Base-by-base conservation (phyloP, 2,329 filamentous ascomycete species). In the Huntiella bhutanensis region DNA sequence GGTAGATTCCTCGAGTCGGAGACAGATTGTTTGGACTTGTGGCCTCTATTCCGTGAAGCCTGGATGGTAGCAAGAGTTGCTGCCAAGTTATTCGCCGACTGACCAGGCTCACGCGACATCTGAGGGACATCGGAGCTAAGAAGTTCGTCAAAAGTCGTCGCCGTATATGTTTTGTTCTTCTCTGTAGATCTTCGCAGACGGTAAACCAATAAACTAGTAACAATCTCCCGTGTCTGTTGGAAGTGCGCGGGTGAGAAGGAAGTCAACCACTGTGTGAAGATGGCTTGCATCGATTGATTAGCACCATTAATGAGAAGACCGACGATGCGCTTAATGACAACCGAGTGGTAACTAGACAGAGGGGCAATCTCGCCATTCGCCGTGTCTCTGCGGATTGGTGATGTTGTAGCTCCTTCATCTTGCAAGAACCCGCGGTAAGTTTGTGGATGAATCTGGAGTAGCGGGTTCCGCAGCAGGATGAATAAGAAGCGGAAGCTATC, bases 301-400 rank as follows among this genome's bases (percentile, higher is more conserved):
- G 83, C 71, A 10, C 82, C 67, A 58, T 92, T 84, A 1, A 84
- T 80, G 17, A 93, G 57, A 7, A 94, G 64, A 1, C 87, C 87
- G 19, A 93, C 60, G 35, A 92, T 77, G 34, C 87, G 75, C 59
- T 94, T 94, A 54, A 92, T 74, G 45, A 94, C 80, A 4, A 80
- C 81, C 2, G 82, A 86, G 60, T 93, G 82, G 49, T 82, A 75
- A 1, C 78, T 79, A 13, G 17, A 41, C 22, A 49, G 32, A 6
- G 48, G 48, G 8, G 41, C 37, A 19, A 49, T 49, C 19, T 35
- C 40, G 13, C 48, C 48, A 35, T 46, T 41, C 22, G 22, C 22
- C 22, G 22, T 28, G 22, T 28, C 22, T 28, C 5, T 28, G 4
- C 36, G 40, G 13, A 43, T 36, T 12, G 41, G 40, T n/a, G 33